Base-by-base conservation (phyloP, 768 basidiomycete genomes). In the Suillus discolor region DNA sequence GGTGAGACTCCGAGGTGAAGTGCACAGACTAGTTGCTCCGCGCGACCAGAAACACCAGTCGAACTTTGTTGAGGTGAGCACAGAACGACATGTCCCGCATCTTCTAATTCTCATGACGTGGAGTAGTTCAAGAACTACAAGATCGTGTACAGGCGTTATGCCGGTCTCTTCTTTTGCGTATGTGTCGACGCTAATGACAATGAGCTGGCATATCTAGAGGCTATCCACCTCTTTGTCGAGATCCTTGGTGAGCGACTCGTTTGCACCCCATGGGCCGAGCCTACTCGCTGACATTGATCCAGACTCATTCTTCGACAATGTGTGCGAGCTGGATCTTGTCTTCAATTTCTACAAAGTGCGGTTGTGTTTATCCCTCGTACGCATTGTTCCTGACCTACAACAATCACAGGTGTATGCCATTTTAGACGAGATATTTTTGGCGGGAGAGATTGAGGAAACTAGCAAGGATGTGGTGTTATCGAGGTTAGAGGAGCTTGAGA, bases 301-400 rank as follows among this genome's bases (percentile, higher is more conserved):
- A 97, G 97, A 99, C 75, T 89, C 96, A 0, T 99, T 99, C 83
- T 99, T 99, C 73, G 96, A 98, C 74, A 99, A 99, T 71, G 97
- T 99, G 2, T 98, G 97, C 80, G 96, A 98, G 77, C 83, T 98
- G 38, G 97, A 99, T 74, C 86, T 99, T 0, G 97, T 99, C 3
- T 99, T 99, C 83, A 98, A 98, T 78, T 99, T 99, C 76, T 97
- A 99, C 80, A 99, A 99, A 83, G 94, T 91, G 49, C 23, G 55
- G 55, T 31, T 61, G 39, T 31, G 1, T 20, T 62, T 55, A 9
- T 42, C 3, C 15, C 2, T 2, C 77, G 66, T 31, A 39, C 25
- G 38, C 61, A 15, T 41, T 47, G 54, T 28, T 42, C 66, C 49
- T 7, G 13, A 20, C 23, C 2, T 31, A 31, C 20, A 62, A 60